These are phyloP conservation scores for Thinopyrum obtusiflorum DNA, from an alignment of 202 grass and related monocot species.

Conservation along the genomic window DNA sequence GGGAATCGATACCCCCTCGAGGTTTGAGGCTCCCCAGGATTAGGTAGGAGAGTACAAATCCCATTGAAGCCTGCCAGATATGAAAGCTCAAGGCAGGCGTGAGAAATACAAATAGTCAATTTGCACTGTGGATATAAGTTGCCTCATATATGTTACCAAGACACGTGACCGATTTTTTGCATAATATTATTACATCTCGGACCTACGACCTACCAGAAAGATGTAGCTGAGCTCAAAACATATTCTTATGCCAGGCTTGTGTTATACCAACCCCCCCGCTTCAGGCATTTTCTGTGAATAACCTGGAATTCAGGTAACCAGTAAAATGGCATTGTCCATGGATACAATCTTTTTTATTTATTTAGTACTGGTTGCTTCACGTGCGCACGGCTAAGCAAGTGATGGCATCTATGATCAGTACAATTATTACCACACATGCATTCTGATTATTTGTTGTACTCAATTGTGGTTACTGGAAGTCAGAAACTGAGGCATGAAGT, in stretches of 20 bases:
- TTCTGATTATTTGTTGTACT: background rate
- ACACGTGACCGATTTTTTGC: constrained; percentile 21
- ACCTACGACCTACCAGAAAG: background rate
- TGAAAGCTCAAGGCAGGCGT: background rate
- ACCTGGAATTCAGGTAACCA: constrained; percentile 31
- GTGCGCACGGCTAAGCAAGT: background rate
- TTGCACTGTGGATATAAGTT: constrained; percentile 38
- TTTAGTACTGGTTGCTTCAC: constrained; percentile 3
- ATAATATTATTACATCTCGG: constrained; percentile 24
- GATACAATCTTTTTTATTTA: background rate
- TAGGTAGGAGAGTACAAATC: constrained; percentile 63
- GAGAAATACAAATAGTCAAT: background rate
- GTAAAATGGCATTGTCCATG: constrained; percentile 15
- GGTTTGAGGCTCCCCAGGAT: constrained; percentile 66
- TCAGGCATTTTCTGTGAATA: constrained; percentile 35
- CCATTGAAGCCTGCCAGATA: background rate
- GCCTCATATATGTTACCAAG: constrained; percentile 17
- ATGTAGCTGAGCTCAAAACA: background rate
- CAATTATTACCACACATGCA: background rate
- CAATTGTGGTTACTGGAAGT: background rate
- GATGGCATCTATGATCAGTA: background rate
- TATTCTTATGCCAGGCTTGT: background rate
- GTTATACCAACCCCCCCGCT: background rate
- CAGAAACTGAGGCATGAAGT: background rate
- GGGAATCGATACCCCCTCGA: constrained; percentile 85